Evolutionary conservation across 106 monocot species (phyloP), one percentile per base, ranked within the genome.

Genomic region (Gastrodia elata): DNA sequence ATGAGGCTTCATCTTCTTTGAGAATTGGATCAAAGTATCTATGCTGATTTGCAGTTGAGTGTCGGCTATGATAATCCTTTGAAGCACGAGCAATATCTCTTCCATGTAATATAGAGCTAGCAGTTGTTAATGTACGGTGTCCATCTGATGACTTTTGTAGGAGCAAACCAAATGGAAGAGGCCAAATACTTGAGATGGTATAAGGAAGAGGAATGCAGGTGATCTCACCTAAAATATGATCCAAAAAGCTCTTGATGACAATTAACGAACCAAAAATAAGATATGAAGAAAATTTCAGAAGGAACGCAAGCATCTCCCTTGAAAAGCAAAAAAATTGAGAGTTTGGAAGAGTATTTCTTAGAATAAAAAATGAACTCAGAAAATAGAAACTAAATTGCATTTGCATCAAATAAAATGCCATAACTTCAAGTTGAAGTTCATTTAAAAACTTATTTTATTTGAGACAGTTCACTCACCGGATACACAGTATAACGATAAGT

Each of bases 131-230:
- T 38, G 87, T 65, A 65, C 77, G 78, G 56, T 39, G 82, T 43
- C 78, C 89, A 73, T 84, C 86, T 69, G 70, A 76, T 10, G 81
- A 82, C 70, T 92, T 96, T 77, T 90, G 92, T 8, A 96, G 83
- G 5, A 96, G 87, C 59, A 96, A 84, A 57, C 96, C 96, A 83
- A 79, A 87, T 41, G 87, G 92, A 81, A 90, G 85, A 39, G 96
- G 83, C 82, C 84, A 96, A 59, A 96, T 90, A 38, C 88, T 82
- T 74, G 79, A 56, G 68, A 96, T 59, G 67, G 80, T 57, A 81
- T 88, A 80, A 58, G 88, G 87, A 49, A 96, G 86, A 44, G 88
- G 90, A 26, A 92, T 84, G n/a, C 74, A 84, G 30, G 75, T 78
- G 11, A 90, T 78, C 75, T 96, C 92, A 73, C 96, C 96, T 96